Percentiles rank a stretch among this genome's conserved stretches.
Conservation (phyloP, 164 flowering plant genomes). For the Umbilicus rupestris region DNA sequence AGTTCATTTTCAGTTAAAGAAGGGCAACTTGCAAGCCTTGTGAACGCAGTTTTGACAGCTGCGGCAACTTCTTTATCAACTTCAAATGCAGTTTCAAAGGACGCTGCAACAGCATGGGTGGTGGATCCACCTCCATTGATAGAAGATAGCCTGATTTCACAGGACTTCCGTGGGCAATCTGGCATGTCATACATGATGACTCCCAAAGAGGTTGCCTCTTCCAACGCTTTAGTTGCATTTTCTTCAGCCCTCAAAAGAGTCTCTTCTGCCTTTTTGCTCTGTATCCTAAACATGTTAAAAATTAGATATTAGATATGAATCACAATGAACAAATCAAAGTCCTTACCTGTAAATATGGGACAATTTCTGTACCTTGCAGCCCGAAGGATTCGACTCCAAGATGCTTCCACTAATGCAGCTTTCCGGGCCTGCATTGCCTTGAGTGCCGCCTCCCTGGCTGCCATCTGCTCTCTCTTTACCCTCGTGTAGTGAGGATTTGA, state of each 20-base stretch:
- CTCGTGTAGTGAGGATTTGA: constrained; percentile 80
- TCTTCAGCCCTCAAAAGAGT: constrained; percentile 51
- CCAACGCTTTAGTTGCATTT: constrained; percentile 65
- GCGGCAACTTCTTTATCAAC: constrained; percentile 88
- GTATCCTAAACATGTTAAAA: constrained; percentile 46
- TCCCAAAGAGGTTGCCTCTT: constrained; percentile 65
- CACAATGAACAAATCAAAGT: neutral
- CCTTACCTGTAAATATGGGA: neutral
- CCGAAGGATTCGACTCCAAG: constrained; percentile 84
- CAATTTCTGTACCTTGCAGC: constrained; percentile 60
- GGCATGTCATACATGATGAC: constrained; percentile 77
- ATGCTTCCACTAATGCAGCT: constrained; percentile 95
- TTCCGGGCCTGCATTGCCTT: constrained; percentile 86
- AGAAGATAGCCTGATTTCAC: constrained; percentile 47
- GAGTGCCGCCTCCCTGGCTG: constrained; percentile 73
- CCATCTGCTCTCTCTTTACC: constrained; percentile 79
- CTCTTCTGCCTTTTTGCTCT: constrained; percentile 64
- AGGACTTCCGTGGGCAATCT: constrained; percentile 38
- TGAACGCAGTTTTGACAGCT: constrained; percentile 72
- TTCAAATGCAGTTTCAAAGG: constrained; percentile 89
- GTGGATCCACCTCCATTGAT: constrained; percentile 43
- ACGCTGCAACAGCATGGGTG: constrained; percentile 61
- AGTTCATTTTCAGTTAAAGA: constrained; percentile 51
- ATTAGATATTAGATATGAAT: neutral
- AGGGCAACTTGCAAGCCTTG: constrained; percentile 51